Base-by-base conservation (phyloP, 208 protist species). In the Crithidia brevicula region DNA sequence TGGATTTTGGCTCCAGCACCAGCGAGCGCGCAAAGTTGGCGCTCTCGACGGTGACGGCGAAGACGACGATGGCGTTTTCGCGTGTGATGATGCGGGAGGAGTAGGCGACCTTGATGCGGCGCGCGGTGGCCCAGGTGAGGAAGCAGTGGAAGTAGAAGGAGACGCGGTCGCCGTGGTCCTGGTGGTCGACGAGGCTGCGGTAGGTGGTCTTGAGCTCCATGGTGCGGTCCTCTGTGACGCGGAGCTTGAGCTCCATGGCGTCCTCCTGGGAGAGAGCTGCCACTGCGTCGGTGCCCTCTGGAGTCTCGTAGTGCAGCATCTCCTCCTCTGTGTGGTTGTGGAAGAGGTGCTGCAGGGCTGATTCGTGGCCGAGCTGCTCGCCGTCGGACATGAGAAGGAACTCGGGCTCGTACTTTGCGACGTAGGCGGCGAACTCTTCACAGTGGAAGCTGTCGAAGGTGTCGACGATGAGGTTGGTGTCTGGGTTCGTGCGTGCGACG, bases 341-440 rank as follows among this genome's bases (percentile, higher is more conserved):
- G 54, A 89, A 95, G 56, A 92, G 66, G 27, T 64, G 52, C 50
- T 89, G 81, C 51, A 95, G 68, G 45, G 43, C 36, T 23, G 69
- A 47, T 34, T 67, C 85, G 23, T 62, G 61, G 34, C 76, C 90
- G 16, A 96, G 77, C 73, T 97, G 89, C 74, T 97, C 93, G 43
- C 85, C 93, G 65, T 97, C 93, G 27, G 85, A 86, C 61, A 95
- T 89, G 52, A 97, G 72, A 18, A 97, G 63, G 72, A 95, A 97
- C 80, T 95, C 86, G 1, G 93, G 93, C 56, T 93, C 85, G 76
- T 81, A 88, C 47, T 74, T 46, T 47, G 60, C 56, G 22, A 94
- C 51, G 80, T 94, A 87, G 22, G 59, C 59, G 15, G 63, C 57
- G 69, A 94, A 97, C 8, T 31, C 85, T 15, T 74, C 77, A 57